Base-by-base conservation (phyloP, 2,329 filamentous ascomycete genomes). In the Penicillium nordicum region DNA sequence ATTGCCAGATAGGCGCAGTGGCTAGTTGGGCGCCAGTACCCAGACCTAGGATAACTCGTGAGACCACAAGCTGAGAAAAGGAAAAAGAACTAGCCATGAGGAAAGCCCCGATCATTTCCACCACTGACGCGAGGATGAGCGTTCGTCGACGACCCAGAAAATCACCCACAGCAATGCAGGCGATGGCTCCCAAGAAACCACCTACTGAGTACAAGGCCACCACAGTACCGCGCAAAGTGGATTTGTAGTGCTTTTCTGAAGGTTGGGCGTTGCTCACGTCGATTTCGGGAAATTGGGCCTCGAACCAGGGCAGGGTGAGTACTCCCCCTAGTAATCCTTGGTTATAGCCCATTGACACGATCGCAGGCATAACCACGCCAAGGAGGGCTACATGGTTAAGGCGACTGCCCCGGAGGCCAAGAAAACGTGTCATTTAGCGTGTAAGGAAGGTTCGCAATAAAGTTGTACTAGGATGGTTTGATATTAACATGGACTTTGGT, bases 321-420 rank as follows among this genome's bases (percentile, higher is more conserved):
- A 63, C 49, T n/a, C 61, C 61, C 4, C 61, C 61, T 10, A 63
- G 18, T 32, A 61, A 32, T 6, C 50, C 50, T 40, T 58, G 61
- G 18, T 63, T 63, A 42, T 63, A 63, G 16, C 57, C 59, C 10
- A 60, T 42, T 12, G 57, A 61, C 44, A 62, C 45, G 1, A 61
- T 49, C 4, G 61, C 37, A 14, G 61, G 61, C 61, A 61, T 60
- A 12, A 51, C 53, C 18, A 63, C 55, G 2, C 55, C 57, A 25
- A 57, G 16, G 0, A 63, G 34, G 10, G 55, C 47, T 16, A 43
- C 59, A 27, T 56, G 12, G 30, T 58, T 60, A 44, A 63, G 61
- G 42, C 57, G 40, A 32, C 44, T 50, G 47, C 61, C 61, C 45
- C 57, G 57, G 21, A 61, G 44, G 21, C 59, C 59, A 30, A 62